These are phyloP conservation scores for Talaromyces piceae DNA, from an alignment of 2,329 filamentous ascomycete genomes.

Conservation along the genomic window DNA sequence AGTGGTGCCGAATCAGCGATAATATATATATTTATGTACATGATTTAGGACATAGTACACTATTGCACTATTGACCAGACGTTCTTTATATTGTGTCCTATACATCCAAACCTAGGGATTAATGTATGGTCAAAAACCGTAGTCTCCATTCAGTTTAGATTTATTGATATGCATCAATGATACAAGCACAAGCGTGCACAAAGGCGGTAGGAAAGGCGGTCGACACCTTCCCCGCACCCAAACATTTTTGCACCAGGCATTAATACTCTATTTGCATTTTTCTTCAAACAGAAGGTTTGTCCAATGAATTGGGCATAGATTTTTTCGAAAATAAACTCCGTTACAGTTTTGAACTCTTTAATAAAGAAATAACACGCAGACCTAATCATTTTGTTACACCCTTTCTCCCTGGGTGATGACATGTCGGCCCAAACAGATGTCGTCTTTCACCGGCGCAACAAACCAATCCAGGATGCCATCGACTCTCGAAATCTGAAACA, in stretches of 20 bases:
- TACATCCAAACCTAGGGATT: no score
- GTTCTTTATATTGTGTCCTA: no score
- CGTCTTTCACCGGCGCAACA: conserved; percentile 39
- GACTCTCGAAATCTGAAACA: conserved; percentile 43
- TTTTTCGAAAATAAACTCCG: no score
- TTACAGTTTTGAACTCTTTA: no score
- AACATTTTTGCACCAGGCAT: background rate
- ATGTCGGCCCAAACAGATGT: conserved; percentile 32
- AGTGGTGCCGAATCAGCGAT: no score
- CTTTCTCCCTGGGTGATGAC: conserved; percentile 1
- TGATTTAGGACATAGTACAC: no score
- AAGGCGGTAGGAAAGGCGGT: conserved; percentile 7
- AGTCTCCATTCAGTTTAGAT: no score
- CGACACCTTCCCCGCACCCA: conserved; percentile 5
- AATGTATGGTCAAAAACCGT: no score
- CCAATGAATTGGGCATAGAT: background rate
- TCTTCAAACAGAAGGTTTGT: background rate
- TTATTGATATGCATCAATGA: no score
- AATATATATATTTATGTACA: no score
- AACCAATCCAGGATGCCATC: conserved; percentile 44
- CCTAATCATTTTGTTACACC: background rate
- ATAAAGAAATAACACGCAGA: background rate
- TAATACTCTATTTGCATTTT: background rate
- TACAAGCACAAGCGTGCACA: no score
- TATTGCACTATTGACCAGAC: no score